Percentiles rank a stretch among this genome's conserved stretches.
Conservation (phyloP, 2,329 filamentous ascomycete species). For the Hortaea werneckii region DNA sequence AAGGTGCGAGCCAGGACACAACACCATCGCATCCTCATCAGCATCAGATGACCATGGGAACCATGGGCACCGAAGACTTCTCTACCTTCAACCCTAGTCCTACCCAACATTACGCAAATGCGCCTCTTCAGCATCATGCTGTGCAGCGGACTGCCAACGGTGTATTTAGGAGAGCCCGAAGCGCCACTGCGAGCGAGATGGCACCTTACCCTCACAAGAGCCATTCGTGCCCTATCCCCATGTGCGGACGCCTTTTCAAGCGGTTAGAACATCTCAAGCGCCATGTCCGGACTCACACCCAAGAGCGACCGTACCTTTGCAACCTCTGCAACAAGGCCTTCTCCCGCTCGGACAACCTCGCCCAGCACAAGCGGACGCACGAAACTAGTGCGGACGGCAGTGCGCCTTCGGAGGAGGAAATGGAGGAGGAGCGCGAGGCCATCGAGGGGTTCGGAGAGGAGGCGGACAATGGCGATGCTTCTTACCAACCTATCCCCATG, state of each 20-base stretch:
- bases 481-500: slow-evolving; percentile 21
- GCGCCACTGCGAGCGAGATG: slow-evolving; percentile 91
- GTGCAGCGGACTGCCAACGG: slow-evolving; percentile 54
- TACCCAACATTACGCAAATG: slow-evolving; percentile 26
- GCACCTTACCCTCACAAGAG: slow-evolving; percentile 96
- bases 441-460: slow-evolving; percentile 71
- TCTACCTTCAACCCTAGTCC: slow-evolving; percentile 47
- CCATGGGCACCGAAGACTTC: slow-evolving; percentile 56
- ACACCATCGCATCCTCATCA: slow-evolving; percentile 11
- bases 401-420: slow-evolving; percentile 67
- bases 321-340: slow-evolving; percentile 98
- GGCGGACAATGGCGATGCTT: slow-evolving; percentile 11
- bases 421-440: slow-evolving; percentile 81
- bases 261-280: slow-evolving; percentile 97
- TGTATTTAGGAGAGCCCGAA: slow-evolving; percentile 79
- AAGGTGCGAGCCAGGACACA: slow-evolving; percentile 55
- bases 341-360: slow-evolving; percentile 95
- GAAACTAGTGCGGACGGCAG: slow-evolving; percentile 58
- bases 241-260: slow-evolving; percentile 96
- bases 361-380: slow-evolving; percentile 80
- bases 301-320: slow-evolving; percentile 97
- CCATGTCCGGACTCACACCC: slow-evolving; percentile 97
- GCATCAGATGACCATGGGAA: slow-evolving; percentile 54
- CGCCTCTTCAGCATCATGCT: slow-evolving; percentile 46
- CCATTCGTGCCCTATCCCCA: slow-evolving; percentile 97